Evolutionary conservation across 1,284 basidiomycete genomes (phyloP), one percentile per base, ranked within the genome.

Genomic region (Leccinum solheimii): DNA sequence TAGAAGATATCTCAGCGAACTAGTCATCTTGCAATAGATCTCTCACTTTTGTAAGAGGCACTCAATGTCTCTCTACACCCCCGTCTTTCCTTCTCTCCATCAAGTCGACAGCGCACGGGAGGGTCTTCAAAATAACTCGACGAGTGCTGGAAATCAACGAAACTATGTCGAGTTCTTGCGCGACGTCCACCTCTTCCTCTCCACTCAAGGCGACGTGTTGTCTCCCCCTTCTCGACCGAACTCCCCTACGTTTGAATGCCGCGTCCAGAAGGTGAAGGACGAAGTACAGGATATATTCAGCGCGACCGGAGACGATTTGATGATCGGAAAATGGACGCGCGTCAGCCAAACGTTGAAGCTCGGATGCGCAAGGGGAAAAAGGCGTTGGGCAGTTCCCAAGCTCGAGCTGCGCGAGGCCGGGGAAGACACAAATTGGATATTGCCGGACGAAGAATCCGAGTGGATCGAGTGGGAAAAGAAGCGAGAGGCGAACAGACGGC

Each of bases 391-490:
- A 5, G 55, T 55, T 36, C 26, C 57, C 21, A 34, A 32, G 16
- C 32, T 50, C 9, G 38, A 59, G 51, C 43, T 61, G 8, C 57
- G 30, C 60, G 1, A 50, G 19, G 43, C 40, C n/a, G 63, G 66
- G 16, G 64, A 66, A 59, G 64, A 50, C 26, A 52, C 59, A 21
- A 56, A 66, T 13, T 77, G 75, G 75, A 68, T 75, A 57, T 63
- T 75, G 23, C 75, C 74, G 21, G 75, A 75, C 6, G 68, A 71
- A 40, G 74, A 75, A 58, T 65, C 67, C 23, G 72, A 72, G 14
- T 75, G 76, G 76, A 62, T 75, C 3, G 69, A 69, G 14, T 73
- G 69, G 73, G 76, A 77, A 64, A 66, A 61, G 62, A 66, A 67
- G 58, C 69, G 66, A 40, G 66, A 69, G 60, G 66, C 66, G 48